Evolutionary conservation across 768 basidiomycete species (phyloP).

Genomic region (Termitomyces bulborhizus): DNA sequence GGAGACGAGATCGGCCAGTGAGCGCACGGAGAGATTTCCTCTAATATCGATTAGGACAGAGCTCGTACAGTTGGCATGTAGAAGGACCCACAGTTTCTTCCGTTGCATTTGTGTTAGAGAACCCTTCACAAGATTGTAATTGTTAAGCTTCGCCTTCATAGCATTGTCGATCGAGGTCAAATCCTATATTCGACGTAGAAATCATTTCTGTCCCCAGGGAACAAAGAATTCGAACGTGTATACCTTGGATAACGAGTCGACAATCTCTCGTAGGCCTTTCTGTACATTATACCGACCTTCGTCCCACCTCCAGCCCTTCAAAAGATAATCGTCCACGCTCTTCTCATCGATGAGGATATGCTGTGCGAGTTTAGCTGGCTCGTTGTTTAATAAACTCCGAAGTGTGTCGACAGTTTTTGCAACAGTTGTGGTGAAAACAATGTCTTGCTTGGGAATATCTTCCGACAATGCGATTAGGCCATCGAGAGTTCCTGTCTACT

Average conservation of each 20-base stretch:
- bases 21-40: constrained; percentile 91
- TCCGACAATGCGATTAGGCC: constrained; percentile 85
- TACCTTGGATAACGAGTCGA: constrained; percentile 84
- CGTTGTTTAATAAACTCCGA: constrained; percentile 85
- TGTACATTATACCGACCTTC: constrained; percentile 85
- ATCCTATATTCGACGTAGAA: constrained; percentile 49
- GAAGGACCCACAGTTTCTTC: constrained; percentile 70
- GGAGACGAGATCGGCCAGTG: constrained; percentile 78
- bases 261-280: constrained; percentile 74
- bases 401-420: constrained; percentile 94
- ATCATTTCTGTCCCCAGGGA: neutral
- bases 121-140: constrained; percentile 93
- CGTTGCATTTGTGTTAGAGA: constrained; percentile 88
- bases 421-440: constrained; percentile 78
- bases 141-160: constrained; percentile 86
- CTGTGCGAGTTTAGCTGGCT: constrained; percentile 66
- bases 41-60: constrained; percentile 31
- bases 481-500: constrained; percentile 90
- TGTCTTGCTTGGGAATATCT: constrained; percentile 86
- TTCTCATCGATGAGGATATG: constrained; percentile 79
- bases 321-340: constrained; percentile 70
- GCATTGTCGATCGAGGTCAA: constrained; percentile 91
- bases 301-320: constrained; percentile 91
- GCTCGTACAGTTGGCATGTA: neutral
- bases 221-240: constrained; percentile 13